phyloP scores from a whole-genome alignment of 2,329 filamentous ascomycete species.

The Fusarium torreyae region DNA sequence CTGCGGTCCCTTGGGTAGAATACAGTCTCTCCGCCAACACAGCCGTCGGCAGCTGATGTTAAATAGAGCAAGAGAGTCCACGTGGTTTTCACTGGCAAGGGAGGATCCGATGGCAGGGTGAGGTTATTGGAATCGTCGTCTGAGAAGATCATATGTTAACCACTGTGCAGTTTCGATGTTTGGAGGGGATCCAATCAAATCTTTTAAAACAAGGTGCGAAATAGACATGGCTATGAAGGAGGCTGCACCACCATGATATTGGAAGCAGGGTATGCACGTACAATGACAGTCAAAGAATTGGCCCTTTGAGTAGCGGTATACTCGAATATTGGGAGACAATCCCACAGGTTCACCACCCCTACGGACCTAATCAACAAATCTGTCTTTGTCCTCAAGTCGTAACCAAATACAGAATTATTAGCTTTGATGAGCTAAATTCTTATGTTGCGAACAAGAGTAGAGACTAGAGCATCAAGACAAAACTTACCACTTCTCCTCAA shows the following conservation, averaged over 20 bases:
- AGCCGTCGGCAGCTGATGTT: constrained; percentile 81
- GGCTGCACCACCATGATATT: neutral
- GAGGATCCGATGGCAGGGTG: constrained; percentile 61
- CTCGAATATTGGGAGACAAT: constrained; percentile 87
- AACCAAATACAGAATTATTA: constrained; percentile 22
- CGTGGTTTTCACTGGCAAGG: constrained; percentile 71
- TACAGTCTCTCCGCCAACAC: constrained; percentile 88
- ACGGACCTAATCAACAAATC: constrained; percentile 46
- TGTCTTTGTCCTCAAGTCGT: constrained; percentile 13
- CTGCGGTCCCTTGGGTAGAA: constrained; percentile 83
- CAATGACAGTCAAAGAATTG: constrained; percentile 96
- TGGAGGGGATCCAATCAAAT: neutral
- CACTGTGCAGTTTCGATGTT: neutral
- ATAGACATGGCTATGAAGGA: no score
- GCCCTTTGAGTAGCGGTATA: constrained; percentile 88
- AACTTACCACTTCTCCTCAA: constrained; percentile 63
- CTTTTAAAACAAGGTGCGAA: no score
- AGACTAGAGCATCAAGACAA: neutral
- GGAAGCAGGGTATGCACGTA: constrained; percentile 60
- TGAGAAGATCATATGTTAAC: constrained; percentile 54
- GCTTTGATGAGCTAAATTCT: constrained; percentile 10
- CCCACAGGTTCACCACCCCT: constrained; percentile 91
- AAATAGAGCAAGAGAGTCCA: constrained; percentile 94
- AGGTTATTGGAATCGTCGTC: constrained; percentile 90
- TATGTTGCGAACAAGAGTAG: neutral